Evolutionary conservation across 805 yeast genomes (phyloP).

Genomic region (Wickerhamomyces rabaulensis): DNA sequence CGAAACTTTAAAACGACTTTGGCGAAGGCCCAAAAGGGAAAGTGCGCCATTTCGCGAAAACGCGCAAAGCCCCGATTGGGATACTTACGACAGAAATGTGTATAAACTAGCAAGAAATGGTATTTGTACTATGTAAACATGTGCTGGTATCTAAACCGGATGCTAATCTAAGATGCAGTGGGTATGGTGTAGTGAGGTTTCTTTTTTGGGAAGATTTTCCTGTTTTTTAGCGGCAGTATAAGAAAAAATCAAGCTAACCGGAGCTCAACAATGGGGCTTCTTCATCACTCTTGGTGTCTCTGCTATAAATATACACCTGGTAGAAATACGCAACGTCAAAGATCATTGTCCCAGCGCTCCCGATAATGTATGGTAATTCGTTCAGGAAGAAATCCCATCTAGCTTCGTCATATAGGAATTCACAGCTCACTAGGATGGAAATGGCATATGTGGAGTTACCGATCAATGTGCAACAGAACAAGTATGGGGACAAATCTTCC

Average conservation of each 20-base stretch:
- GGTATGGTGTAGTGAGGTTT: not conserved
- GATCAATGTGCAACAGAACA: slow-evolving; percentile 71
- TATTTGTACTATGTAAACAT: not conserved
- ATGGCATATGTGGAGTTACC: slow-evolving; percentile 76
- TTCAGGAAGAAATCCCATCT: slow-evolving; percentile 47
- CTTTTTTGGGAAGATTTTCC: not conserved
- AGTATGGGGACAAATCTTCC: slow-evolving; percentile 75
- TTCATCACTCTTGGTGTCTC: slow-evolving; percentile 10
- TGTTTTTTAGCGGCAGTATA: not conserved
- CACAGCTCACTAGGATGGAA: slow-evolving; percentile 66
- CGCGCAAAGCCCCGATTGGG: no score
- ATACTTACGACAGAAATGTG: no score
- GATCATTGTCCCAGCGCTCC: slow-evolving; percentile 78
- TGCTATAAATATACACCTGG: slow-evolving; percentile 40
- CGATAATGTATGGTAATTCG: slow-evolving; percentile 78
- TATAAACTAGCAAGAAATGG: not conserved
- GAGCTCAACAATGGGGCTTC: slow-evolving; percentile 11
- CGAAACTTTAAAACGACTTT: no score
- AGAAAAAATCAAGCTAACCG: not conserved
- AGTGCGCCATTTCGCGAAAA: no score
- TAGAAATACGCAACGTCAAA: slow-evolving; percentile 72
- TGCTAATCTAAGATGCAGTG: not conserved
- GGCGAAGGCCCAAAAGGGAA: no score
- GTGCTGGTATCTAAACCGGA: not conserved
- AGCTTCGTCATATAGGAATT: slow-evolving; percentile 35